phyloP scores from a whole-genome alignment of 495 filamentous ascomycete genomes.

The Neurospora sp. region DNA sequence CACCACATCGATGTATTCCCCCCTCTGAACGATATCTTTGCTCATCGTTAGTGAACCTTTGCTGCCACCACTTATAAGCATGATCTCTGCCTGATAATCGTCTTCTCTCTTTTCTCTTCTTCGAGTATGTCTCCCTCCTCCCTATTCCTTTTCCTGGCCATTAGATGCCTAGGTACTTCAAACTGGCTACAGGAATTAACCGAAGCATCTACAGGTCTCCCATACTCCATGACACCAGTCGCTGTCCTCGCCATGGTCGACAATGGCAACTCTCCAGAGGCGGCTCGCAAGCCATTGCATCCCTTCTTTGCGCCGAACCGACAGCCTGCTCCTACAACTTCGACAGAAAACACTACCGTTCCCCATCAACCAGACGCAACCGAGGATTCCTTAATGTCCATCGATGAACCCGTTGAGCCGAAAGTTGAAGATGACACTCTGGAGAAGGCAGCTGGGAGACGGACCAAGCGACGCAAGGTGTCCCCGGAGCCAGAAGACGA shows the following conservation, averaged over 20 bases:
- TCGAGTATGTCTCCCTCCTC: neutral
- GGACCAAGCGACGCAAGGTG: slow-evolving; percentile 44
- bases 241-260: slow-evolving; percentile 20
- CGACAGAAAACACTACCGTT: neutral
- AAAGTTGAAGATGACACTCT: slow-evolving; percentile 1
- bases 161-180: neutral
- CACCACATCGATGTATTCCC: neutral
- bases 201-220: neutral
- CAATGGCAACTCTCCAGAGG: slow-evolving; percentile 4
- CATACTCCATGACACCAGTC: slow-evolving; percentile 14
- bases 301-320: slow-evolving; percentile 22
- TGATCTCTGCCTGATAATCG: neutral
- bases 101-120: neutral
- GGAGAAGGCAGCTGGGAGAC: slow-evolving; percentile 24
- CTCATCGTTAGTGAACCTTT: neutral
- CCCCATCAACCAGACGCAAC: neutral
- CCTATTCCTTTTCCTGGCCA: neutral
- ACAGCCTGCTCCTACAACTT: neutral
- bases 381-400: neutral
- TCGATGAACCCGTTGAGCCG: neutral
- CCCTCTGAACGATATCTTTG: neutral
- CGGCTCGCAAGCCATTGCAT: slow-evolving; percentile 16
- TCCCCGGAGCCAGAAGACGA: slow-evolving; percentile 9
- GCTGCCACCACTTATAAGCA: neutral
- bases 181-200: neutral